Evolutionary conservation across 208 protist species (phyloP).

Genomic region (Sergeia podlipaevii): DNA sequence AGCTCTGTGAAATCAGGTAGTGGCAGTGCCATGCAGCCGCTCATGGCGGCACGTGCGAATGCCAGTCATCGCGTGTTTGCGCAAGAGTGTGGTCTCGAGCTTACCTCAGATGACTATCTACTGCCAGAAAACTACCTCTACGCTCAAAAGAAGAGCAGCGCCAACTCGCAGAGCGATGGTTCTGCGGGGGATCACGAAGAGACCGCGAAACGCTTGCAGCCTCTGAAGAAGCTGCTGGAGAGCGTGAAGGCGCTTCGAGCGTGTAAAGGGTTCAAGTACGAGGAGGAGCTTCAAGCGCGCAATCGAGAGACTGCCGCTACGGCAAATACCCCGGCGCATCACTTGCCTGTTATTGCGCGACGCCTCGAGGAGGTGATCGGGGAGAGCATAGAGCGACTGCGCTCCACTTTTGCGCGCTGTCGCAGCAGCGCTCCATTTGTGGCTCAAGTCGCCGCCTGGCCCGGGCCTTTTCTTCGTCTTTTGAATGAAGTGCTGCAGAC

Average conservation of each 20-base stretch:
- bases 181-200: background rate
- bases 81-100: background rate
- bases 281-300: slow-evolving; percentile 3
- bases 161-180: background rate
- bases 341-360: slow-evolving; percentile 17
- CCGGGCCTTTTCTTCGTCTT: slow-evolving; percentile 41
- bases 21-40: background rate
- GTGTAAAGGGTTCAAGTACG: background rate
- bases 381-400: slow-evolving; percentile 12
- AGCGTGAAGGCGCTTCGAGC: slow-evolving; percentile 4
- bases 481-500: slow-evolving; percentile 36
- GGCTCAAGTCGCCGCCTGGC: slow-evolving; percentile 29
- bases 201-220: slow-evolving; percentile 6
- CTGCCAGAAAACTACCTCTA: too few species aligned
- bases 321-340: slow-evolving; percentile 9
- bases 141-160: background rate
- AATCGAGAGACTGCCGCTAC: background rate
- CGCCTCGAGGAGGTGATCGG: slow-evolving; percentile 24
- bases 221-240: slow-evolving; percentile 12
- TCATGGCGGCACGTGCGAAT: background rate
- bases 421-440: slow-evolving; percentile 6
- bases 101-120: background rate
- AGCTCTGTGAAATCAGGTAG: too few species aligned
- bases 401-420: slow-evolving; percentile 11
- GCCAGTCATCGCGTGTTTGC: background rate